Evolutionary conservation across 441 rosid species (phyloP).

Genomic region (Populus hybrid): DNA sequence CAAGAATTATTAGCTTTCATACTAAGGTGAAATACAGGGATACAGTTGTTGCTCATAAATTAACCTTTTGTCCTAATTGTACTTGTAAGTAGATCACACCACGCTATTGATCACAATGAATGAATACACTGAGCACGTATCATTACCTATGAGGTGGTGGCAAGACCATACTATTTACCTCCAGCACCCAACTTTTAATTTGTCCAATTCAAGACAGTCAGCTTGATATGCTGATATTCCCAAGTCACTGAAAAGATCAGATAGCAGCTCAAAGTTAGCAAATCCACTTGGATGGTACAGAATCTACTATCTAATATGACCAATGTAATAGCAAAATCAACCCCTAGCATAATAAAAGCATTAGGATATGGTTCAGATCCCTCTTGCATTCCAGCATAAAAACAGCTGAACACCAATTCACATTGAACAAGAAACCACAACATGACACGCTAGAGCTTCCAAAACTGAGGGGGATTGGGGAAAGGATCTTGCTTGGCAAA

Average conservation of each 20-base stretch:
- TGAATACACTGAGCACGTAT: background rate
- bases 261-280: background rate
- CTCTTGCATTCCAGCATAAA: background rate
- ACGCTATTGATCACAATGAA: background rate
- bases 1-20: background rate
- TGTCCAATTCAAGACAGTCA: background rate
- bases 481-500: background rate
- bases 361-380: too few species aligned
- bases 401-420: background rate
- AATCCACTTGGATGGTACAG: background rate
- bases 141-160: background rate
- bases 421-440: background rate
- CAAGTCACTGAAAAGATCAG: conserved; percentile 12
- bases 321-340: background rate
- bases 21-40: background rate
- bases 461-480: background rate
- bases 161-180: background rate
- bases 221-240: too few species aligned
- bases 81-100: background rate
- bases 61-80: background rate
- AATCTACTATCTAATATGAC: background rate
- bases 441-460: background rate
- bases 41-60: background rate
- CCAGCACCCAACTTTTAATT: background rate
- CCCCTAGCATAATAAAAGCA: background rate